Percentiles rank a stretch among this genome's conserved stretches.
Conservation (phyloP, 2,329 filamentous ascomycete genomes). For the Apiospora sp. region DNA sequence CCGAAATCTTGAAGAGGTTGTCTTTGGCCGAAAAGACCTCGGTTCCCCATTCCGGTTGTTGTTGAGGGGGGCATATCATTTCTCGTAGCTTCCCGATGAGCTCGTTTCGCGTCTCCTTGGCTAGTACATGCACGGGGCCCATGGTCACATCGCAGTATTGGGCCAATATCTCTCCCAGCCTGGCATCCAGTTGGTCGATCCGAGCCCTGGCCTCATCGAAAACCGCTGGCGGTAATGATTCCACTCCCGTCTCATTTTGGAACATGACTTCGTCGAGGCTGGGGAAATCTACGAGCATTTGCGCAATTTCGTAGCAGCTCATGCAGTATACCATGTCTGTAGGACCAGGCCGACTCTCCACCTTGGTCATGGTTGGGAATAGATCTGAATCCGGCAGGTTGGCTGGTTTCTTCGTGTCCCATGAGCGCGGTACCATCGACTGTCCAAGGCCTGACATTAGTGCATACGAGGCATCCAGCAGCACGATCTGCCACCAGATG, state of each 20-base stretch:
- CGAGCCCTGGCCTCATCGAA: slow-evolving; percentile 52
- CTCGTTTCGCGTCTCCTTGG: slow-evolving; percentile 55
- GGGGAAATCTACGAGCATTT: slow-evolving; percentile 57
- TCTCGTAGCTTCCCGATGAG: slow-evolving; percentile 58
- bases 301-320: slow-evolving; percentile 57
- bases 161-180: slow-evolving; percentile 54
- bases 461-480: slow-evolving; percentile 65
- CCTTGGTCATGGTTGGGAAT: slow-evolving; percentile 58
- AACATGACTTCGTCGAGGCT: slow-evolving; percentile 60
- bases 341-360: slow-evolving; percentile 61
- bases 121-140: slow-evolving; percentile 60
- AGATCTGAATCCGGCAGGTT: slow-evolving; percentile 69
- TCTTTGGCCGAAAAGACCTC: slow-evolving; percentile 59
- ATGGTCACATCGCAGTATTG: slow-evolving; percentile 60
- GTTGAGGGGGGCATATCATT: slow-evolving; percentile 55
- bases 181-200: slow-evolving; percentile 52
- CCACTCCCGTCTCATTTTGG: slow-evolving; percentile 49
- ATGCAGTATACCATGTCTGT: slow-evolving; percentile 69
- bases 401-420: slow-evolving; percentile 63
- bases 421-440: slow-evolving; percentile 58
- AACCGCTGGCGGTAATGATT: slow-evolving; percentile 37
- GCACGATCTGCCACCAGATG: slow-evolving; percentile 71
- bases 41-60: slow-evolving; percentile 57
- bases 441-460: slow-evolving; percentile 65
- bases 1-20: slow-evolving; percentile 62